phyloP scores from a whole-genome alignment of 345 rosid genomes.

The Euphorbia lathyris region DNA sequence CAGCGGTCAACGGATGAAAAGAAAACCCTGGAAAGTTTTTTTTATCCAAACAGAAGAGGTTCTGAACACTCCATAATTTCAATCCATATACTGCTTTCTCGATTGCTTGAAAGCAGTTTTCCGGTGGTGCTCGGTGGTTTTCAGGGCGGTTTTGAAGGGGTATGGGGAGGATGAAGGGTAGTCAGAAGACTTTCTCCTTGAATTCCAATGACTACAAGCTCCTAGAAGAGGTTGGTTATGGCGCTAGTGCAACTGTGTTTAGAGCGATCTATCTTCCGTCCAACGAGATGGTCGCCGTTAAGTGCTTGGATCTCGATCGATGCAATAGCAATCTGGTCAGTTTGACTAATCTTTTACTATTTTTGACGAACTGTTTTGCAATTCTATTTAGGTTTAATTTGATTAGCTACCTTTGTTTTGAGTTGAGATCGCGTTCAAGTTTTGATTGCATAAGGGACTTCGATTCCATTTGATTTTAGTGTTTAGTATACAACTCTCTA shows the following conservation, averaged over 20 bases:
- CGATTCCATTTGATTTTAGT: slow-evolving; percentile 3
- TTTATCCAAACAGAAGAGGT: background rate
- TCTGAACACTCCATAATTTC: background rate
- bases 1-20: slow-evolving; percentile 8
- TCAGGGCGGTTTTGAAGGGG: background rate
- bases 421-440: slow-evolving; percentile 16
- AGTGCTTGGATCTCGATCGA: slow-evolving; percentile 99
- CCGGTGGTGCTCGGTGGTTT: slow-evolving; percentile 3
- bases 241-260: slow-evolving; percentile 91
- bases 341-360: background rate
- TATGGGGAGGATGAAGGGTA: slow-evolving; percentile 30
- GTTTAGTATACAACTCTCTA: background rate
- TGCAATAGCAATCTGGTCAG: slow-evolving; percentile 91
- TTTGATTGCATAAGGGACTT: slow-evolving; percentile 1
- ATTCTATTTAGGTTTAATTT: slow-evolving; percentile 10
- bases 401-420: slow-evolving; percentile 1
- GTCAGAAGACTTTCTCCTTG: slow-evolving; percentile 53
- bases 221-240: slow-evolving; percentile 86
- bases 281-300: slow-evolving; percentile 83
- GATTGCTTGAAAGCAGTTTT: slow-evolving; percentile 4
- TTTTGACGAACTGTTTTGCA: background rate
- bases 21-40: background rate
- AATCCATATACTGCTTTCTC: background rate
- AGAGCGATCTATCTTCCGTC: slow-evolving; percentile 87
- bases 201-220: slow-evolving; percentile 69